Conservation (phyloP, 1,284 basidiomycete genomes). For the Marasmius fiardii region DNA sequence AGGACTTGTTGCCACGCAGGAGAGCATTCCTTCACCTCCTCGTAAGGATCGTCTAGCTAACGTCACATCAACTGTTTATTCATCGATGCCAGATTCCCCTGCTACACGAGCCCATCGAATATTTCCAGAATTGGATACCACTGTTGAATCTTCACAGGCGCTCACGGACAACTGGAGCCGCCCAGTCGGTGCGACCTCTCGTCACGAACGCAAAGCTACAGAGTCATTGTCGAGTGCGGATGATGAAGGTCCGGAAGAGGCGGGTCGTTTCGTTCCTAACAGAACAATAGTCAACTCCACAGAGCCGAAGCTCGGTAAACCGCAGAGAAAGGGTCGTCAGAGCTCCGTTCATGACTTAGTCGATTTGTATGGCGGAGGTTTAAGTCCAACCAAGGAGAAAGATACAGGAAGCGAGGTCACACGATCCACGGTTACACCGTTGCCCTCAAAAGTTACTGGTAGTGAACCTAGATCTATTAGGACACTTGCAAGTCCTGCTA, state of each 20-base stretch:
- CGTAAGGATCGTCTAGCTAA: not conserved
- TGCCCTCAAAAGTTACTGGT: slow-evolving; percentile 3
- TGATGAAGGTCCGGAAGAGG: slow-evolving; percentile 64
- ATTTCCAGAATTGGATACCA: slow-evolving; percentile 30
- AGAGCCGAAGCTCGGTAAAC: slow-evolving; percentile 17
- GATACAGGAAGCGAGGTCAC: slow-evolving; percentile 24
- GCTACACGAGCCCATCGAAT: slow-evolving; percentile 17
- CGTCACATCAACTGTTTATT: not conserved
- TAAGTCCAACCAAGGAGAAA: slow-evolving; percentile 33
- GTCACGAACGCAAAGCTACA: slow-evolving; percentile 12
- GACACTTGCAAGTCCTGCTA: slow-evolving; percentile 8
- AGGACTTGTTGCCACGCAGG: slow-evolving; percentile 41
- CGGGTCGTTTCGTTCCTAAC: slow-evolving; percentile 28
- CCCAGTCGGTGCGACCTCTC: slow-evolving; percentile 16
- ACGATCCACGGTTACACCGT: slow-evolving; percentile 11
- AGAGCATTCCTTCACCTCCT: slow-evolving; percentile 18
- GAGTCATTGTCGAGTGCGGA: slow-evolving; percentile 55
- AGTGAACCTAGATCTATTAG: slow-evolving; percentile 8
- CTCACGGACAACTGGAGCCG: slow-evolving; percentile 28
- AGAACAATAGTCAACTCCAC: slow-evolving; percentile 13
- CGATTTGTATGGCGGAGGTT: slow-evolving; percentile 65
- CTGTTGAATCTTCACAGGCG: slow-evolving; percentile 17
- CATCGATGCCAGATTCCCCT: slow-evolving; percentile 9
- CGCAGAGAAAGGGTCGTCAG: slow-evolving; percentile 53
- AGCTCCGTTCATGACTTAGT: slow-evolving; percentile 79